Evolutionary conservation across 371 early-diverging fungal species (phyloP), one percentile per base, ranked within the genome.

Genomic region (Cladochytrium tenue): DNA sequence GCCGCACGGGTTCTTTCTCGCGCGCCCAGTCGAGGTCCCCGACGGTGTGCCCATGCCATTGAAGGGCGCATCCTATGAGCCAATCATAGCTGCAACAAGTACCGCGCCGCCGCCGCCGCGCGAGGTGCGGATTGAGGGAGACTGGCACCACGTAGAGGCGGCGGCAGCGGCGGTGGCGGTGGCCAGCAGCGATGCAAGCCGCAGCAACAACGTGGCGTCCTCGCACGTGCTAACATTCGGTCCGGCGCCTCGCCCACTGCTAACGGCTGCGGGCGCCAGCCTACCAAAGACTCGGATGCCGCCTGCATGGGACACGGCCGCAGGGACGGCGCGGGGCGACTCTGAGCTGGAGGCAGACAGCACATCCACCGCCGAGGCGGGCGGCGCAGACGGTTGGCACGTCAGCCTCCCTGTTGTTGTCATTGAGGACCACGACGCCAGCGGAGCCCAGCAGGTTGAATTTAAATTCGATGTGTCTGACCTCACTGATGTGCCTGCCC

Each of bases 161-260:
- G 43, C 43, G 20, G 43, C 43, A 43, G 43, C 43, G 20, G 43
- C 43, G 7, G 43, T 43, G 13, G 20, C 7, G 7, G 43, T 43
- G 7, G 43, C 43, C 20, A 13, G 13, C 20, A 58, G 58, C 3
- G 10, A 20, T 25, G 36, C 26, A 43, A 28, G 51, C n/a, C 36
- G 27, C 23, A 28, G 10, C 50, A n/a, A n/a, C n/a, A n/a, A n/a
- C n/a, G n/a, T n/a, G n/a, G 23, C 26, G 50, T 59, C 59, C 23
- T 1, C 28, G 30, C 66, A 66, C 25, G 56, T 66, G 5, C 31
- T 66, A 20, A 66, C 66, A 5, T 66, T 66, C 56, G 66, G 60
- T n/a, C n/a, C n/a, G n/a, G n/a, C n/a, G 13, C 53, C 66, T 28
- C 34, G 20, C 10, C 34, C 58, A 17, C 2, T 4, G 4, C n/a